These are phyloP conservation scores for Chlamydomonas eustigma DNA, from an alignment of 139 green algal species.

Conservation along the genomic window DNA sequence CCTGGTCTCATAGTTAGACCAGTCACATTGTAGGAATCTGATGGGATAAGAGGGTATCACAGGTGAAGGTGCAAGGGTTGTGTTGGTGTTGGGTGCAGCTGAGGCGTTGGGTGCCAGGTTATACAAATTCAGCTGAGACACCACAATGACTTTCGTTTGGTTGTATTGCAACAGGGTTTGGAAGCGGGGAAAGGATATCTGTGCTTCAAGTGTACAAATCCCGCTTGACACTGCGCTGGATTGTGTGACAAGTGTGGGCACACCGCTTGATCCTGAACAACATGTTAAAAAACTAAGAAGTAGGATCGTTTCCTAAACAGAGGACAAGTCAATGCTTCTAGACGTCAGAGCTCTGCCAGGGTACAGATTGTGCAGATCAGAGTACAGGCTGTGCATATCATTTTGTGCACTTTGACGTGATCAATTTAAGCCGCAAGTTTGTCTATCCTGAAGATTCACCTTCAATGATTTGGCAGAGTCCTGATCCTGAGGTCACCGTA, in stretches of 20 bases:
- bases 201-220: slow-evolving; percentile 19
- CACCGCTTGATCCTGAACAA: background rate
- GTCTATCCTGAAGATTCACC: too few relatives aligned
- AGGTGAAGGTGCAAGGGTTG: background rate
- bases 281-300: too few relatives aligned
- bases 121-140: slow-evolving; percentile 18
- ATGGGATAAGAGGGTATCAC: background rate
- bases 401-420: too few relatives aligned
- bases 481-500: slow-evolving; percentile 14
- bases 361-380: too few relatives aligned
- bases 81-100: slow-evolving; percentile 15
- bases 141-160: slow-evolving; percentile 17
- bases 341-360: too few relatives aligned
- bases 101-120: background rate
- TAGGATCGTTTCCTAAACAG: too few relatives aligned
- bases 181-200: slow-evolving; percentile 21
- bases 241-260: background rate
- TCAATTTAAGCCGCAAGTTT: too few relatives aligned
- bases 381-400: too few relatives aligned
- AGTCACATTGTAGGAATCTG: slow-evolving; percentile 27
- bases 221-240: background rate
- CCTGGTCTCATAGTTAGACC: slow-evolving; percentile 11
- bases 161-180: slow-evolving; percentile 9
- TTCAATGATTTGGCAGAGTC: slow-evolving; percentile 15
- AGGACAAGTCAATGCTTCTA: too few relatives aligned